phyloP scores from a whole-genome alignment of 2,329 filamentous ascomycete genomes.

The Ustulina deusta region DNA sequence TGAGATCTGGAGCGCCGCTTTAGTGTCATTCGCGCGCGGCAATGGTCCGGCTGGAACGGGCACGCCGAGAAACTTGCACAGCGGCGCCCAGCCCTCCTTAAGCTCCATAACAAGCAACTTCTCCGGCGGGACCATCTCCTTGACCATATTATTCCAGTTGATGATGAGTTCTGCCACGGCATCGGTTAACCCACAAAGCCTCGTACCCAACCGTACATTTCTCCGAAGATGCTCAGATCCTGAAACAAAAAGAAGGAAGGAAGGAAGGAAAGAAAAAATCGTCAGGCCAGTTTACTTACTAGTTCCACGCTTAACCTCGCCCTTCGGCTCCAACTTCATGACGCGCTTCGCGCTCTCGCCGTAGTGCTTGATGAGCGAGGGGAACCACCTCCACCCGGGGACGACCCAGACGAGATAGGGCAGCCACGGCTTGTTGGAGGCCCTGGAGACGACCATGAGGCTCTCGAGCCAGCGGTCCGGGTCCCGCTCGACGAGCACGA shows the following conservation, averaged over 20 bases:
- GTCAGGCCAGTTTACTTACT: constrained; percentile 22
- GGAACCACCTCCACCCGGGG: constrained; percentile 37
- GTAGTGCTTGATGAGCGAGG: constrained; percentile 19
- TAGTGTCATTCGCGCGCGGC: constrained; percentile 45
- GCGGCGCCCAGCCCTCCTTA: constrained; percentile 45
- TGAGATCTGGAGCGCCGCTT: constrained; percentile 40
- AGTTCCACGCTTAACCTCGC: constrained; percentile 14
- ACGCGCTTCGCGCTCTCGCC: constrained; percentile 20
- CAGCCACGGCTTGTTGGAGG: constrained; percentile 37
- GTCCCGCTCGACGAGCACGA: constrained; percentile 57
- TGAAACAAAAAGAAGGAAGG: neutral
- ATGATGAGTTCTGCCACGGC: constrained; percentile 19
- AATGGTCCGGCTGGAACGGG: constrained; percentile 44
- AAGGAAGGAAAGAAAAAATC: neutral
- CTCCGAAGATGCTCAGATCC: neutral
- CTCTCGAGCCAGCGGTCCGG: constrained; percentile 54
- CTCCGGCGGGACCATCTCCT: constrained; percentile 39
- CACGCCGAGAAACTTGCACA: constrained; percentile 43
- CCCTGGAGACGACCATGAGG: constrained; percentile 40
- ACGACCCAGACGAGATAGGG: constrained; percentile 36
- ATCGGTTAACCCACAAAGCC: neutral
- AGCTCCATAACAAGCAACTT: constrained; percentile 47
- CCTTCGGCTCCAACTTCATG: constrained; percentile 24
- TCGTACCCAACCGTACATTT: neutral
- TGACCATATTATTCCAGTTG: constrained; percentile 34